These are phyloP conservation scores for Cryptosporidium tyzzeri DNA, from an alignment of 169 alveolate genomes.

Conservation along the genomic window DNA sequence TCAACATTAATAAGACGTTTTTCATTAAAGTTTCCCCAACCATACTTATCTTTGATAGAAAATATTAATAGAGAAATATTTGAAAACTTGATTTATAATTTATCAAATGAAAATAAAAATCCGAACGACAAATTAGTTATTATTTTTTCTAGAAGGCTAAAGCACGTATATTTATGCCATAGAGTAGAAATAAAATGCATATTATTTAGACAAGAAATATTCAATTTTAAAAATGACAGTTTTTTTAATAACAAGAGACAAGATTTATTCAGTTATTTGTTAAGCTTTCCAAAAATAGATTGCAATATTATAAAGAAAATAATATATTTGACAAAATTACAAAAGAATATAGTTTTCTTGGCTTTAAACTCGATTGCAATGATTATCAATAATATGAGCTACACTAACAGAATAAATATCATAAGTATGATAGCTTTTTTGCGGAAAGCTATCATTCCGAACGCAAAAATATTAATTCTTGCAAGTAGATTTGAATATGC, in stretches of 20 bases:
- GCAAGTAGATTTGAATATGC: slow-evolving; percentile 2
- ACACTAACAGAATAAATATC: neutral
- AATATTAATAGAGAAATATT: neutral
- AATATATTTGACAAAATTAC: neutral
- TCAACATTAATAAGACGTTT: slow-evolving; percentile 1
- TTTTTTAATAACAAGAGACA: neutral
- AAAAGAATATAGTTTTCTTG: slow-evolving; percentile 5
- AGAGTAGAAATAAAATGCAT: neutral
- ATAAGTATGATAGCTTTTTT: slow-evolving; percentile 1
- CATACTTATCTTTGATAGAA: neutral
- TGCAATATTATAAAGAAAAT: neutral
- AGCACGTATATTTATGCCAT: no score
- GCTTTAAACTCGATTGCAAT: slow-evolving; percentile 12
- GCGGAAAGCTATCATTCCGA: slow-evolving; percentile 1
- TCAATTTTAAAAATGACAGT: neutral
- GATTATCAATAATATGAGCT: neutral
- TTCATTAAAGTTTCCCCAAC: neutral
- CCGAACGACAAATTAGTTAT: neutral
- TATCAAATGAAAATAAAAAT: neutral
- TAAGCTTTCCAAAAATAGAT: neutral
- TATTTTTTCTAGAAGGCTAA: neutral
- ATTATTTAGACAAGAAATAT: neutral
- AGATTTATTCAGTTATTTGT: slow-evolving; percentile 26
- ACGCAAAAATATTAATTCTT: slow-evolving; percentile 18
- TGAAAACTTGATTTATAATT: slow-evolving; percentile 1